Percentiles rank a stretch among this genome's conserved stretches.
Conservation (phyloP, 805 yeast species). For the Maudiozyma turicensis region DNA sequence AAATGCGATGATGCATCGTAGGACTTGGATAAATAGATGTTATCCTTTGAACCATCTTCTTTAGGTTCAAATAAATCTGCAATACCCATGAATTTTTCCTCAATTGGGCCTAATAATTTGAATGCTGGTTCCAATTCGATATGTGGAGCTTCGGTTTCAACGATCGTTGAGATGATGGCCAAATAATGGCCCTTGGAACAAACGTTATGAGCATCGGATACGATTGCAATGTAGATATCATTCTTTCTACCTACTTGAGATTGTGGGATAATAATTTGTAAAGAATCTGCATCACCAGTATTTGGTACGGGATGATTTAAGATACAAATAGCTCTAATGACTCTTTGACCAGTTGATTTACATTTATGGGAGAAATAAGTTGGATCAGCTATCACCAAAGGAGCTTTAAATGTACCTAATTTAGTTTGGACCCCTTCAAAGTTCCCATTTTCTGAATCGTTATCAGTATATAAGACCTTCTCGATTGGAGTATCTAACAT, state of each 20-base stretch:
- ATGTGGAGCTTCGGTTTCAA: conserved; percentile 90
- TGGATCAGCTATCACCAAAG: conserved; percentile 93
- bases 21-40: conserved; percentile 74
- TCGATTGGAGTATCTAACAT: conserved; percentile 96
- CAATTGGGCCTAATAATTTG: conserved; percentile 69
- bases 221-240: conserved; percentile 88
- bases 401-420: conserved; percentile 86
- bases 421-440: conserved; percentile 84
- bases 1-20: conserved; percentile 94
- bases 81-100: conserved; percentile 87
- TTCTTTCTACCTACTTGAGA: conserved; percentile 87
- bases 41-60: conserved; percentile 71
- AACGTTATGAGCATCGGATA: conserved; percentile 84
- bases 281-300: conserved; percentile 75
- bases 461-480: conserved; percentile 66
- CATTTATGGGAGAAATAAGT: conserved; percentile 76
- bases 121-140: conserved; percentile 89
- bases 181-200: conserved; percentile 80
- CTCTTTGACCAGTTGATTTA: conserved; percentile 29
- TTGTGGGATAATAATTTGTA: conserved; percentile 93
- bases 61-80: conserved; percentile 83
- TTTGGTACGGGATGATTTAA: conserved; percentile 82
- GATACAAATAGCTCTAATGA: conserved; percentile 54
- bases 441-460: conserved; percentile 35
- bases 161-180: conserved; percentile 89